Base-by-base conservation (phyloP, 2,329 filamentous ascomycete species). In the Penicillium janthinellum region DNA sequence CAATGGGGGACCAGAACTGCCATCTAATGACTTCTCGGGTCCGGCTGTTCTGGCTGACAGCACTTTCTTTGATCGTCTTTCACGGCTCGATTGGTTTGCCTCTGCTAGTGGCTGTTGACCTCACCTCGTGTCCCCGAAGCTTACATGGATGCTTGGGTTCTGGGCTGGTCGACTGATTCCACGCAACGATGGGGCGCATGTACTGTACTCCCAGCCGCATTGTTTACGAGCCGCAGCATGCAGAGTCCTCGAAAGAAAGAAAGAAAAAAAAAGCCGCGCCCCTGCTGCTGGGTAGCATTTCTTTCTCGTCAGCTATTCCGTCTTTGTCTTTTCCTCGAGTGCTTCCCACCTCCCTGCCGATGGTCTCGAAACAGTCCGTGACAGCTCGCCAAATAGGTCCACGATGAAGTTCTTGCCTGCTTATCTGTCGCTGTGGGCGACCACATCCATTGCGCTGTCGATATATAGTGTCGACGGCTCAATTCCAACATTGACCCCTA, bases 381-480 rank as follows among this genome's bases (percentile, higher is more conserved):
- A 31, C 38, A 20, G 5, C 34, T 44, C 10, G 38, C 34, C 45
- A 44, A n/a, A 25, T 42, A 28, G 22, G 10, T 50, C 48, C 37
- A 61, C 38, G 4, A 67, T 67, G 65, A 63, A 45, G 53, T 14
- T 44, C 12, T 45, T 38, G 10, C 2, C 57, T 20, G 20, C 47
- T 62, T 58, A 53, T 55, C 53, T 59, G 41, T 64, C 58, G 55
- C 54, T 64, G 7, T 53, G 63, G 14, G 64, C 56, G 54, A 60
- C 35, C n/a, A 41, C 20, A 38, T 22, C 49, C 3, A 41, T 58
- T 15, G 25, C 41, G 20, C 10, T 53, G 17, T 50, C 58, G 17
- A 34, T 34, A 38, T 42, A 52, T 35, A 45, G 25, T 10, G 31
- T 51, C 11, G 22, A 35, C 14, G 49, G 51, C 28, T 25, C 52